Base-by-base conservation (phyloP, 2,329 filamentous ascomycete genomes). In the Epichloe elymi region DNA sequence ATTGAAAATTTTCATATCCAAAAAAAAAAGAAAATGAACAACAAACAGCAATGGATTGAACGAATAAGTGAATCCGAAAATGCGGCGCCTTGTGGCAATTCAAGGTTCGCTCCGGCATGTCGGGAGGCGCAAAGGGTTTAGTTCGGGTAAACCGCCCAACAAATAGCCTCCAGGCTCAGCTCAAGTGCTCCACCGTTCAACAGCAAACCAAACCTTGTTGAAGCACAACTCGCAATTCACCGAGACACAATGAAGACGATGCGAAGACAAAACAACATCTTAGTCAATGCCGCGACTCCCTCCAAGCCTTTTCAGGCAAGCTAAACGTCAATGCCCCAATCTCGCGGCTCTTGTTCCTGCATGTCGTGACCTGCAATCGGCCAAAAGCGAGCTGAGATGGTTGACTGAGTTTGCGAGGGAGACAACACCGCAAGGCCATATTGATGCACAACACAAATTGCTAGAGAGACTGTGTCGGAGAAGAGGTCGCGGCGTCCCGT, bases 361-460 rank as follows among this genome's bases (percentile, higher is more conserved):
- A 8, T 86, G 83, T 57, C 74, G 82, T 53, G 75, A 80, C 58
- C 61, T 88, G 2, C 61, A 65, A n/a, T 80, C 81, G 3, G 82
- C 85, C 5, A 70, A 71, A 50, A 81, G 80, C 60, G 86, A 91
- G 69, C 70, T 89, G 48, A 76, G 83, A 60, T 91, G 86, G 86
- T 76, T 91, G 49, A 72, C 70, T 48, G 74, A 84, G 55, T 78
- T 86, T 61, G 73, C 75, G 55, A 65, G 71, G 37, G 58, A 57
- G 51, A 61, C 57, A 14, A 53, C 50, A 48, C 14, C 46, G 33
- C 38, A 47, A 41, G 43, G 53, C 33, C 50, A 51, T 51, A n/a
- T 50, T 46, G 47, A 50, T 53, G 15, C 39, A 20, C 43, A 30
- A 2, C 59, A 51, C 15, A 23, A 17, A 19, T 53, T 78, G n/a